Conservation (phyloP, 352 stramenopile species). For the Globisporangium viniferum region DNA sequence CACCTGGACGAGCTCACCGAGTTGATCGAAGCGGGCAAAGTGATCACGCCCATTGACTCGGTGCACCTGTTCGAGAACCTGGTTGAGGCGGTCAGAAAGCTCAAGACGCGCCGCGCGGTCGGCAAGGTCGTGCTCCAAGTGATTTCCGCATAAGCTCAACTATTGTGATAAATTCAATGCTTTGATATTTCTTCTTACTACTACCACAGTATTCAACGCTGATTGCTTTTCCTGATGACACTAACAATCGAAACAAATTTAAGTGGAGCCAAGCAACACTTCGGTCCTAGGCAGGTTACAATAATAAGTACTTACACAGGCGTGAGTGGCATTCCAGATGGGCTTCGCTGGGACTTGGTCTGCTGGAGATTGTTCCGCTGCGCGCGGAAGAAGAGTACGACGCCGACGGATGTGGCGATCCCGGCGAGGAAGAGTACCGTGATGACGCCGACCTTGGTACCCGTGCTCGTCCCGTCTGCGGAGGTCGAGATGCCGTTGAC, state of each 20-base stretch:
- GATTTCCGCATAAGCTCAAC: constrained; percentile 7
- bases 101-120: constrained; percentile 38
- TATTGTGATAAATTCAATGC: too few relatives aligned
- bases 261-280: too few relatives aligned
- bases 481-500: constrained; percentile 3
- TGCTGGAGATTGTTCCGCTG: neutral
- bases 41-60: constrained; percentile 25
- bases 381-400: neutral
- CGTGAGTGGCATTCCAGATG: neutral
- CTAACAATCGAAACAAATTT: too few relatives aligned
- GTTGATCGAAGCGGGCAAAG: constrained; percentile 33
- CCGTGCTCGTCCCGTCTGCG: neutral
- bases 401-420: neutral
- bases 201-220: too few relatives aligned
- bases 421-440: constrained; percentile 1
- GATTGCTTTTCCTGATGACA: too few relatives aligned
- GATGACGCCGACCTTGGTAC: constrained; percentile 3
- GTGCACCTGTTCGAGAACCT: constrained; percentile 38
- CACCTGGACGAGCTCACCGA: constrained; percentile 33
- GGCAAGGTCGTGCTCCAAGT: constrained; percentile 59
- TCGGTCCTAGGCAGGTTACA: too few relatives aligned
- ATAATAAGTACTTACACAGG: neutral
- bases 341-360: neutral
- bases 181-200: too few relatives aligned
- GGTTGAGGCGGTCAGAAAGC: constrained; percentile 31